A percentile compares a stretch with the other conserved stretches of the same genome.
These are phyloP conservation scores for Zasmidium angulare DNA, from an alignment of 2,329 filamentous ascomycete species.

Conservation along the genomic window DNA sequence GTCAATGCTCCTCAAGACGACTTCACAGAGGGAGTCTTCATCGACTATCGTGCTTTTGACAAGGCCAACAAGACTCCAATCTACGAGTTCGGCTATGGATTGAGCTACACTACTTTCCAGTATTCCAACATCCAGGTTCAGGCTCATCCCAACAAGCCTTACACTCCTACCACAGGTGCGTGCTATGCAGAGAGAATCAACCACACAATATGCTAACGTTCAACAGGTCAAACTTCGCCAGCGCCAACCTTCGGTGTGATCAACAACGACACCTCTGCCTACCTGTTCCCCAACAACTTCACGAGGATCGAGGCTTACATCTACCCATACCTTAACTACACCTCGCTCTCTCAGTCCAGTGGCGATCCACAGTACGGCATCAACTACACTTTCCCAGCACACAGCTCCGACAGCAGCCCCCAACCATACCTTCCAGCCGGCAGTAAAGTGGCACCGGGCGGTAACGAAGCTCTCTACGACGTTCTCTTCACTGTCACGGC, in stretches of 20 bases:
- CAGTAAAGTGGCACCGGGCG: constrained; percentile 55
- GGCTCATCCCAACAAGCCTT: constrained; percentile 52
- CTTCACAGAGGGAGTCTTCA: constrained; percentile 76
- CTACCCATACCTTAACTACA: constrained; percentile 70
- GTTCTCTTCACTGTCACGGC: constrained; percentile 66
- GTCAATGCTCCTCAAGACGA: constrained; percentile 66
- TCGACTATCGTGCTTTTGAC: constrained; percentile 80
- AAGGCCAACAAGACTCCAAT: constrained; percentile 63
- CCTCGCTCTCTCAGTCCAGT: constrained; percentile 58
- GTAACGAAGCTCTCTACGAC: constrained; percentile 66
- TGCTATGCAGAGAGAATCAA: too few species aligned
- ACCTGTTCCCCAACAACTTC: constrained; percentile 65
- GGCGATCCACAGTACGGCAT: constrained; percentile 61
- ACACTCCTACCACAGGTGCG: constrained; percentile 54
- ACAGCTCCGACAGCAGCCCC: constrained; percentile 57
- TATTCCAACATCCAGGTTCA: constrained; percentile 67
- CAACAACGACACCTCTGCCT: constrained; percentile 63
- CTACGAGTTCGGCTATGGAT: constrained; percentile 77
- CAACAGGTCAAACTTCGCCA: constrained; percentile 57
- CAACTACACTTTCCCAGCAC: constrained; percentile 59
- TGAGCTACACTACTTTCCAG: constrained; percentile 73
- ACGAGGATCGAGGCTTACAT: constrained; percentile 58
- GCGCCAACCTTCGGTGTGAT: constrained; percentile 66
- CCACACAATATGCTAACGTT: not conserved
- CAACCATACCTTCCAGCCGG: constrained; percentile 64